These are phyloP conservation scores for Aureobasidium sp. DNA, from an alignment of 2,329 filamentous ascomycete species.

Conservation along the genomic window DNA sequence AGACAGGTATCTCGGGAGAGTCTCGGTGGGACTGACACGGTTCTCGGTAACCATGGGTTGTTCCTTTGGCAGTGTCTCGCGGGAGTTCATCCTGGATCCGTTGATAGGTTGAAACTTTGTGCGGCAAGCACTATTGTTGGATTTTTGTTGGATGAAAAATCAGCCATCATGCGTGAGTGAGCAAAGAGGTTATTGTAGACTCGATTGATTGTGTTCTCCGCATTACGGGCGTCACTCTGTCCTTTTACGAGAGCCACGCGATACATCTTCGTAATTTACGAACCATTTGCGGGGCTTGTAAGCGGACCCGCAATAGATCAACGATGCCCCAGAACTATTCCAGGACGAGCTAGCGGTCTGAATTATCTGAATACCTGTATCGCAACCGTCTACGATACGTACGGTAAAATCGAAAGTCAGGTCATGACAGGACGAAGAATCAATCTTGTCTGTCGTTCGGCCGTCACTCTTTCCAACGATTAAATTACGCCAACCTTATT, in stretches of 20 bases:
- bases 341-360: background rate
- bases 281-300: background rate
- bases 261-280: background rate
- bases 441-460: background rate
- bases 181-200: background rate
- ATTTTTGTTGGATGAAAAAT: background rate
- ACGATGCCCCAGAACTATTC: background rate
- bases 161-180: background rate
- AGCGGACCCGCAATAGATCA: background rate
- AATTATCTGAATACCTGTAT: background rate
- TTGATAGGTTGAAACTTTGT: too few species aligned
- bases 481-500: background rate
- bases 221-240: background rate
- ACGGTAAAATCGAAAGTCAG: background rate
- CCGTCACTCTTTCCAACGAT: background rate
- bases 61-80: too few species aligned
- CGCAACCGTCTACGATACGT: background rate
- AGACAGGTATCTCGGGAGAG: too few species aligned
- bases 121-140: background rate
- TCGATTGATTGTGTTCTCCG: background rate
- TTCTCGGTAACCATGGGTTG: too few species aligned
- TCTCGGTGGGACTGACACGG: too few species aligned
- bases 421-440: background rate
- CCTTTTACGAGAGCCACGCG: background rate
- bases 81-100: too few species aligned